These are phyloP conservation scores for Apiospora rasikravindrae DNA, from an alignment of 2,329 filamentous ascomycete species.

Conservation along the genomic window DNA sequence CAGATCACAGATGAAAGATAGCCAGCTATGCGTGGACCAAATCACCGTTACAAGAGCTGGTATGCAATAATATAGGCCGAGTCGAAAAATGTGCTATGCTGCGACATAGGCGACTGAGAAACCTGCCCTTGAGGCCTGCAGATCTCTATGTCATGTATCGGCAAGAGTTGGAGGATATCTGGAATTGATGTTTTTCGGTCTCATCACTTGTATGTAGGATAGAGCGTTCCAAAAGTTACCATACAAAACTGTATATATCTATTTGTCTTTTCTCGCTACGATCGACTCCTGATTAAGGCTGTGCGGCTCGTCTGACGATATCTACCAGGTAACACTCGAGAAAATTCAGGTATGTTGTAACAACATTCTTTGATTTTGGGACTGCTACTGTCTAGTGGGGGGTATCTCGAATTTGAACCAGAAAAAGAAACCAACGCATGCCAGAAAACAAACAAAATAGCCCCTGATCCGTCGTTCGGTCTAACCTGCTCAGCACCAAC, in stretches of 20 bases:
- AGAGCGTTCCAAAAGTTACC: background rate
- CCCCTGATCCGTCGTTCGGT: background rate
- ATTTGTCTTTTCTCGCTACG: background rate
- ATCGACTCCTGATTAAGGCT: background rate
- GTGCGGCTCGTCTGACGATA: background rate
- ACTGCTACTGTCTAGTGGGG: background rate
- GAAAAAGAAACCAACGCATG: background rate
- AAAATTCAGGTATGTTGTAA: background rate
- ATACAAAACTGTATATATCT: background rate
- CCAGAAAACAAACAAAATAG: background rate
- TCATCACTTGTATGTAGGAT: background rate
- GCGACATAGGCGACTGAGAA: background rate
- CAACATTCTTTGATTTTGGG: background rate
- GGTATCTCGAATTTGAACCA: background rate
- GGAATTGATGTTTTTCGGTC: background rate
- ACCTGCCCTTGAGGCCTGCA: background rate
- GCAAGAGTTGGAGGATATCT: background rate
- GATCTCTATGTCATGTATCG: background rate
- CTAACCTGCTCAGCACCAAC: constrained; percentile 64
- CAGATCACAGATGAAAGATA: background rate
- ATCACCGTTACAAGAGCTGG: background rate
- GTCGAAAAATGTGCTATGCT: background rate
- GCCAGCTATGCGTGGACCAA: background rate
- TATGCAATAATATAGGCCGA: background rate
- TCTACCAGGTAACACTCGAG: background rate